A percentile compares a stretch with the other conserved stretches of the same genome.
Evolutionary conservation across 1,284 basidiomycete genomes (phyloP).

Genomic region (Coniferiporia weirii): DNA sequence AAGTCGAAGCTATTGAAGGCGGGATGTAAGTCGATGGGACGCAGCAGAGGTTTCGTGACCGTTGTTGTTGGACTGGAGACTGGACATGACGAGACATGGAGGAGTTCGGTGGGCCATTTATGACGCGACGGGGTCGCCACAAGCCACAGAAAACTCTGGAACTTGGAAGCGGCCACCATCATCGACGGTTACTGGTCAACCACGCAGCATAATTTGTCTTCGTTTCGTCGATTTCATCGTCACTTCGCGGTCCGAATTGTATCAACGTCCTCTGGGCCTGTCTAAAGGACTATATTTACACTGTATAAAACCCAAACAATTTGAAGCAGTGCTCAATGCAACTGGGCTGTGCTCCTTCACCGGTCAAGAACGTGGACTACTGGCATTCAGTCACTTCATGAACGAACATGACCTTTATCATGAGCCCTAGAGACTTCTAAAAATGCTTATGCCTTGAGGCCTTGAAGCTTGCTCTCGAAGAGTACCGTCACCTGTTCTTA

Average conservation of each 20-base stretch:
- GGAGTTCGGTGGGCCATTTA: not conserved
- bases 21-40: not conserved
- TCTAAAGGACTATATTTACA: too few species aligned
- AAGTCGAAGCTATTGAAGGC: too few species aligned
- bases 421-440: not conserved
- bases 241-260: too few species aligned
- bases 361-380: not conserved
- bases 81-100: not conserved
- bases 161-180: conserved; percentile 1
- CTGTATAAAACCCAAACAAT: too few species aligned
- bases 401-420: conserved; percentile 1
- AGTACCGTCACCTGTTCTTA: not conserved
- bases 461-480: not conserved
- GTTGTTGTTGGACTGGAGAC: not conserved
- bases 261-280: too few species aligned
- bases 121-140: not conserved
- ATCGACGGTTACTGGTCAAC: not conserved
- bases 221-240: not conserved
- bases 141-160: conserved; percentile 9
- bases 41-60: not conserved
- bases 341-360: not conserved
- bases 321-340: too few species aligned
- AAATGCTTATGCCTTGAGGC: conserved; percentile 7
- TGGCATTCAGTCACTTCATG: not conserved
- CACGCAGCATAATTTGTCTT: not conserved